Evolutionary conservation across 495 filamentous ascomycete species (phyloP).

Genomic region (Trichocladium uniseriatum): DNA sequence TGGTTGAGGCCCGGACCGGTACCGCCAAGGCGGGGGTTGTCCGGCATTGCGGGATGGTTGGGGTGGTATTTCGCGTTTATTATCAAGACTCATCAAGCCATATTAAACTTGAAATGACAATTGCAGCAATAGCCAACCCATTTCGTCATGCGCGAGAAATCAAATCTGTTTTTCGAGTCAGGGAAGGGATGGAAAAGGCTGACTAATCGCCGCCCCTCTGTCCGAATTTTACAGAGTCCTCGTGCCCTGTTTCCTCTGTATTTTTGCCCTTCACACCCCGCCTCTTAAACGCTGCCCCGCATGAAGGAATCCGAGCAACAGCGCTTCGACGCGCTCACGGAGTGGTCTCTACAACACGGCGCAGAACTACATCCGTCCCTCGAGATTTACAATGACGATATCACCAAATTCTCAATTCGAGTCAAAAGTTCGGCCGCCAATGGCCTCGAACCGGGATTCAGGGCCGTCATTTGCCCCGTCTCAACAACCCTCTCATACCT

Average conservation of each 20-base stretch:
- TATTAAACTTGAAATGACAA: no score
- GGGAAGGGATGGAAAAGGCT: no score
- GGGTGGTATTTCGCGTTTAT: no score
- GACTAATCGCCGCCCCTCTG: no score
- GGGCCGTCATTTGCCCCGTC: conserved; percentile 31
- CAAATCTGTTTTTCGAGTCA: no score
- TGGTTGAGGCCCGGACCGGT: no score
- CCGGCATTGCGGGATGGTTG: no score
- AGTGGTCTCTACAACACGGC: conserved; percentile 31
- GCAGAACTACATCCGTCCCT: conserved; percentile 33
- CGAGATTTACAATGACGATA: conserved; percentile 37
- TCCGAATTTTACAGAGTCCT: no score
- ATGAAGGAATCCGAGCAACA: conserved; percentile 20
- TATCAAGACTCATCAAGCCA: no score
- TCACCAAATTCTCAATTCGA: conserved; percentile 36
- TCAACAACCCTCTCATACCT: conserved; percentile 37
- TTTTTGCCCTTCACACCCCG: background rate
- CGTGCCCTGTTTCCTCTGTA: background rate
- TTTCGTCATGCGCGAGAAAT: no score
- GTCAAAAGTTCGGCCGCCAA: conserved; percentile 21
- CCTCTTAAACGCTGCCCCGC: background rate
- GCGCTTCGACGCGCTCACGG: conserved; percentile 16
- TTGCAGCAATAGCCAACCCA: no score
- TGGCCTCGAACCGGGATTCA: conserved; percentile 18
- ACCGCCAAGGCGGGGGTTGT: no score